Base-by-base conservation (phyloP, 2,329 filamentous ascomycete genomes). In the Mycosphaerelloides madeirae region DNA sequence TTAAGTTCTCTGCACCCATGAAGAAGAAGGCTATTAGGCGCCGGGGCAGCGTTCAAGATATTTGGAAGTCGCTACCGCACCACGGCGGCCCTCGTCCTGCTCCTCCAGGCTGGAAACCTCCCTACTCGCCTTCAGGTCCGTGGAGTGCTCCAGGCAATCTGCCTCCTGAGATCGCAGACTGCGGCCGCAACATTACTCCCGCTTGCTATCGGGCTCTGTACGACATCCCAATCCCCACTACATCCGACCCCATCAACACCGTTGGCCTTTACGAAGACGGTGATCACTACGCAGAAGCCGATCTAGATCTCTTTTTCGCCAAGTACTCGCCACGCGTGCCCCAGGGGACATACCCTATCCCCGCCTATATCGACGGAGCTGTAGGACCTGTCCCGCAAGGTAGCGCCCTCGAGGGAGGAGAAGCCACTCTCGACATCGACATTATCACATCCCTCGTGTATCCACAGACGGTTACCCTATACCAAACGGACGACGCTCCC, bases 121-220 rank as follows among this genome's bases (percentile, higher is more conserved):
- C 44, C 22, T n/a, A n/a, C n/a, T n/a, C n/a, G n/a, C n/a, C n/a
- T n/a, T n/a, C n/a, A n/a, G n/a, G n/a, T n/a, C n/a, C n/a, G n/a
- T n/a, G n/a, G n/a, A 19, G 18, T 20, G 29, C 16, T 31, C 37
- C 34, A 18, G 14, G 16, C n/a, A 28, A 33, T 6, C 32, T 49
- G 8, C 41, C 46, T 1, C 34, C 31, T n/a, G 58, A 67, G 31
- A 55, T 70, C 9, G 53, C 58, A 29, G 56, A 54, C 14, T 82
- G 79, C 55, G 71, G 75, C 52, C 61, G 63, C n/a, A 71, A 74
- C 55, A 77, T 81, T 49, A 80, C 77, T 0, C 75, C 77, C 0
- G 68, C 69, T 20, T 82, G 78, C 53, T 46, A 64, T 11, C 52
- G 58, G 3, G 60, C 60, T 6, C 48, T 65, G 2, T 65, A 65